Evolutionary conservation across 2,329 filamentous ascomycete species (phyloP).

Genomic region (Talaromyces marneffei): DNA sequence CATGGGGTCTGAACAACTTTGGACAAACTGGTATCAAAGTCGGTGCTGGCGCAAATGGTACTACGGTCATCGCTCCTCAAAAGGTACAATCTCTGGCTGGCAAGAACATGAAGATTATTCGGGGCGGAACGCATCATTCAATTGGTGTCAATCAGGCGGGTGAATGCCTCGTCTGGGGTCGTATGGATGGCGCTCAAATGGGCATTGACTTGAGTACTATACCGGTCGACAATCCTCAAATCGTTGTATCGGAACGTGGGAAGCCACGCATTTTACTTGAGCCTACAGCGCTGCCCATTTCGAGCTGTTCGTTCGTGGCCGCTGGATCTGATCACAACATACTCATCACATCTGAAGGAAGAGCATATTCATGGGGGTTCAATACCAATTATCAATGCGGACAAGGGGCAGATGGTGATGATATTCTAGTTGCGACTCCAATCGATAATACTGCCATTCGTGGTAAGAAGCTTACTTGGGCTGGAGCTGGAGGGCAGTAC

Average conservation of each 20-base stretch:
- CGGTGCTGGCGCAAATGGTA: conserved; percentile 54
- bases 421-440: conserved; percentile 11
- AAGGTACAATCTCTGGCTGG: conserved; percentile 55
- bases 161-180: conserved; percentile 56
- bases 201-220: conserved; percentile 6
- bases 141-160: conserved; percentile 55
- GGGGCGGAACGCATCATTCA: conserved; percentile 64
- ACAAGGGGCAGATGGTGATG: conserved; percentile 12
- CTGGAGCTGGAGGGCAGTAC: conserved; percentile 16
- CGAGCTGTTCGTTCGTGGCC: not conserved
- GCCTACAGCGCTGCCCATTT: conserved; percentile 11
- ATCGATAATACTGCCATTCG: conserved; percentile 14
- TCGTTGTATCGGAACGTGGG: conserved; percentile 6
- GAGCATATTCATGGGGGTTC: conserved; percentile 18
- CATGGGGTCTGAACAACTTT: conserved; percentile 77
- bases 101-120: conserved; percentile 44
- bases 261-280: conserved; percentile 13
- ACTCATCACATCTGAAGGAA: conserved; percentile 15
- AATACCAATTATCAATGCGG: conserved; percentile 16
- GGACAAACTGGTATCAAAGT: conserved; percentile 63
- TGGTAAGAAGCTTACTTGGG: conserved; percentile 16
- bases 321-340: conserved; percentile 17
- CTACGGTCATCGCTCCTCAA: conserved; percentile 56
- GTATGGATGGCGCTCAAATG: conserved; percentile 49
- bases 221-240: not conserved